A percentile compares a stretch with the other conserved stretches of the same genome.
Conservation (phyloP, 2,329 filamentous ascomycete genomes). For the Ophiostoma montium region DNA sequence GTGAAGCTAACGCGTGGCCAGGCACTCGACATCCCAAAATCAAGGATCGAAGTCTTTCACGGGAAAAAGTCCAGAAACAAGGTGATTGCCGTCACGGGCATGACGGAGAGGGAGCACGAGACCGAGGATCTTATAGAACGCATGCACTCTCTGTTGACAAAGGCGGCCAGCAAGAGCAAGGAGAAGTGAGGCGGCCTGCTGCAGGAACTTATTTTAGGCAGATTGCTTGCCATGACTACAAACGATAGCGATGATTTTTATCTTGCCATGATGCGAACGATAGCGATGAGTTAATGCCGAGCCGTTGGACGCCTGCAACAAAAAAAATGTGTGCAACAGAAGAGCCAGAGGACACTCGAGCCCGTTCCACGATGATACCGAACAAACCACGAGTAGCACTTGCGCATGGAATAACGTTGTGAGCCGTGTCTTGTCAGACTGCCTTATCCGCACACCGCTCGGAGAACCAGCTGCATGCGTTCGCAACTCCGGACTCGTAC, state of each 20-base stretch:
- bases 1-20: slow-evolving; percentile 16
- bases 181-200: background rate
- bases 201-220: background rate
- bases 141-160: slow-evolving; percentile 4
- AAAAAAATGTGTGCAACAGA: too few species aligned
- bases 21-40: slow-evolving; percentile 48
- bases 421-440: too few species aligned
- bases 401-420: too few species aligned
- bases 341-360: too few species aligned
- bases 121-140: slow-evolving; percentile 5
- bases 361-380: too few species aligned
- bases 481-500: too few species aligned
- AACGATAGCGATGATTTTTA: background rate
- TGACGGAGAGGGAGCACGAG: slow-evolving; percentile 5
- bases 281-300: background rate
- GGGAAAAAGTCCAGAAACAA: slow-evolving; percentile 53
- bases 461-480: too few species aligned
- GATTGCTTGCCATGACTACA: background rate
- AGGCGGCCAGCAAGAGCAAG: slow-evolving; percentile 1
- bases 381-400: too few species aligned
- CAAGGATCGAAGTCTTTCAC: slow-evolving; percentile 45
- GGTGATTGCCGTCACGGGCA: slow-evolving; percentile 31
- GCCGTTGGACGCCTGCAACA: background rate
- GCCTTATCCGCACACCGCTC: too few species aligned
- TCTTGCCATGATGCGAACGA: background rate